Conservation (phyloP, 75 land plant species). For the Larix kaempferi region DNA sequence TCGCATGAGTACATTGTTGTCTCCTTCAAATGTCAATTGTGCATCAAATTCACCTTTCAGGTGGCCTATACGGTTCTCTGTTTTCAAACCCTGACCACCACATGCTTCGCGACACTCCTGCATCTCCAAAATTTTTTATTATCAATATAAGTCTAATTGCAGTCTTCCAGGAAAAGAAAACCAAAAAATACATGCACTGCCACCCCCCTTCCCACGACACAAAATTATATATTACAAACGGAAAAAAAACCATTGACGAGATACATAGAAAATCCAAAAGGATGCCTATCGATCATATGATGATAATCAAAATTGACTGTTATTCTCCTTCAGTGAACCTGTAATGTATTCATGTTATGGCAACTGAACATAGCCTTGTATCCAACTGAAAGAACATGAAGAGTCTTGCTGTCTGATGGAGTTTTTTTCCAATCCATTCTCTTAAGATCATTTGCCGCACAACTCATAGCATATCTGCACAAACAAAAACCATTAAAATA, state of each 20-base stretch:
- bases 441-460: constrained; percentile 75
- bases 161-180: background rate
- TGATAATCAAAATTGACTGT: background rate
- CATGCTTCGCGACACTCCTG: constrained; percentile 99
- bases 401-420: constrained; percentile 61
- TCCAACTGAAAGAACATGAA: constrained; percentile 94
- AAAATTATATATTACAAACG: background rate
- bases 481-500: background rate
- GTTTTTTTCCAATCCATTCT: constrained; percentile 57
- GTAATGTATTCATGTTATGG: constrained; percentile 88
- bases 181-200: background rate
- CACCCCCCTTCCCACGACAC: background rate
- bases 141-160: background rate
- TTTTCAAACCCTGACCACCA: constrained; percentile 97
- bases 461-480: constrained; percentile 90
- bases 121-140: background rate
- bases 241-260: background rate
- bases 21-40: constrained; percentile 93
- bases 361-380: constrained; percentile 87
- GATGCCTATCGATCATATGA: background rate
- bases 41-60: constrained; percentile 85
- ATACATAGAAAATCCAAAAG: background rate
- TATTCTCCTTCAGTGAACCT: constrained; percentile 38
- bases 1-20: constrained; percentile 91
- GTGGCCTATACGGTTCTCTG: constrained; percentile 83